Evolutionary conservation across 164 flowering plant species (phyloP).

Genomic region (Protea cynaroides): DNA sequence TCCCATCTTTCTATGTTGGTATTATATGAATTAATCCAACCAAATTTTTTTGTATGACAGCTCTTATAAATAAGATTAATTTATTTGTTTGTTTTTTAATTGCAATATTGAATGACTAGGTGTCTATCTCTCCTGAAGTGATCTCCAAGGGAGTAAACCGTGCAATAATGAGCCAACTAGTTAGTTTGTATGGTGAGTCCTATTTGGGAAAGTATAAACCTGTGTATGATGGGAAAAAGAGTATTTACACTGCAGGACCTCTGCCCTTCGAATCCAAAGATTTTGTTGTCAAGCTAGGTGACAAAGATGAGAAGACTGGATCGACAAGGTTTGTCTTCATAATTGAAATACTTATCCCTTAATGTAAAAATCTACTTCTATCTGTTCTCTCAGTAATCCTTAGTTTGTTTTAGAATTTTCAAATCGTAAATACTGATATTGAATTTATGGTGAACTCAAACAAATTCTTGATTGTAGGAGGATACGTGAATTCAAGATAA

Average conservation of each 20-base stretch:
- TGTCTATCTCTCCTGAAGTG: conserved; percentile 62
- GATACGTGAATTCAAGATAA: conserved; percentile 54
- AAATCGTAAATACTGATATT: background rate
- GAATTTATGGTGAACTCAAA: background rate
- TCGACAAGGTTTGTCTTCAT: conserved; percentile 11
- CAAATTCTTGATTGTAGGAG: conserved; percentile 30
- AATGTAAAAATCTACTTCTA: background rate
- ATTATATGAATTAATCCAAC: no score
- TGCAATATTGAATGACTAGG: conserved; percentile 28
- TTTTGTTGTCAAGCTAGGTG: conserved; percentile 35
- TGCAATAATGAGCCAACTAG: conserved; percentile 34
- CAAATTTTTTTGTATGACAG: background rate
- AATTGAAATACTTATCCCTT: background rate
- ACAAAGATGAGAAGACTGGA: conserved; percentile 17
- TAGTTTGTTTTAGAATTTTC: background rate
- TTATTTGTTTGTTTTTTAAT: no score
- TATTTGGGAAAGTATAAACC: conserved; percentile 38
- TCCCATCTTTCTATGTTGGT: no score
- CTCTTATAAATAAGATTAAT: background rate
- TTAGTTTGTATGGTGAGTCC: conserved; percentile 13
- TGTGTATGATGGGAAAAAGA: conserved; percentile 74
- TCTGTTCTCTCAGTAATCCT: background rate
- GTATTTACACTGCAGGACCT: conserved; percentile 53
- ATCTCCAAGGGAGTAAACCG: conserved; percentile 42
- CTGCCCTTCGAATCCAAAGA: conserved; percentile 57